These are phyloP conservation scores for Vigna hirtella DNA, from an alignment of 306 rosid genomes.

Conservation along the genomic window DNA sequence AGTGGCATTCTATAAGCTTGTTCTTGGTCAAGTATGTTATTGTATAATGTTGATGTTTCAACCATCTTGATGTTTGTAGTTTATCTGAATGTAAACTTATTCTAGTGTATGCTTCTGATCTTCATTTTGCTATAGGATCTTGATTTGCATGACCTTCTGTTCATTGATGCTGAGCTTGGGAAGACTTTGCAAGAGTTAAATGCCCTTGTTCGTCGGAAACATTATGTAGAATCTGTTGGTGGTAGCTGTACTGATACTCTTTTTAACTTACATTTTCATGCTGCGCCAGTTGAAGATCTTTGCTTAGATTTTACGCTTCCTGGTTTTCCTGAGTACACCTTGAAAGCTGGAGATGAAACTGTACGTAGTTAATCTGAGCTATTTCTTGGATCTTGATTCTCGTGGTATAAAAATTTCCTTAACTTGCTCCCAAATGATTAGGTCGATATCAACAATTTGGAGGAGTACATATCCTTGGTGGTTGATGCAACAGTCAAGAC, in stretches of 20 bases:
- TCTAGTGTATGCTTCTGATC: conserved; percentile 23
- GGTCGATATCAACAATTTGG: conserved; percentile 84
- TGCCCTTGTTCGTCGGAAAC: conserved; percentile 73
- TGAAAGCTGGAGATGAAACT: conserved; percentile 79
- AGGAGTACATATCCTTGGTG: conserved; percentile 80
- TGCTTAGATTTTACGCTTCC: conserved; percentile 88
- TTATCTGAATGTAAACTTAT: background rate
- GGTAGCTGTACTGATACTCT: conserved; percentile 48
- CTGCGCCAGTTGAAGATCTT: conserved; percentile 76
- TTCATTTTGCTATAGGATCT: conserved; percentile 67
- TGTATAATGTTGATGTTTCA: background rate
- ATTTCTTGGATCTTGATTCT: background rate
- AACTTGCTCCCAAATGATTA: conserved; percentile 41
- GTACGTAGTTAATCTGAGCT: conserved; percentile 51
- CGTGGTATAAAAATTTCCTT: background rate
- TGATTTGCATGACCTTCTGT: conserved; percentile 88
- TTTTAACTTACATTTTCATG: conserved; percentile 62
- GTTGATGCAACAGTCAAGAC: conserved; percentile 87
- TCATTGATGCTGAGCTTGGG: conserved; percentile 83
- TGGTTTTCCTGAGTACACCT: conserved; percentile 78
- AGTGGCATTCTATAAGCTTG: conserved; percentile 76
- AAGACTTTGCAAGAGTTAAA: conserved; percentile 83
- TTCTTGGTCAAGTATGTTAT: conserved; percentile 78
- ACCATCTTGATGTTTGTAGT: conserved; percentile 2
- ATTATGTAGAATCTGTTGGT: conserved; percentile 55